These are phyloP conservation scores for Chamaecrista fasciculata DNA, from an alignment of 306 rosid species.

Conservation along the genomic window DNA sequence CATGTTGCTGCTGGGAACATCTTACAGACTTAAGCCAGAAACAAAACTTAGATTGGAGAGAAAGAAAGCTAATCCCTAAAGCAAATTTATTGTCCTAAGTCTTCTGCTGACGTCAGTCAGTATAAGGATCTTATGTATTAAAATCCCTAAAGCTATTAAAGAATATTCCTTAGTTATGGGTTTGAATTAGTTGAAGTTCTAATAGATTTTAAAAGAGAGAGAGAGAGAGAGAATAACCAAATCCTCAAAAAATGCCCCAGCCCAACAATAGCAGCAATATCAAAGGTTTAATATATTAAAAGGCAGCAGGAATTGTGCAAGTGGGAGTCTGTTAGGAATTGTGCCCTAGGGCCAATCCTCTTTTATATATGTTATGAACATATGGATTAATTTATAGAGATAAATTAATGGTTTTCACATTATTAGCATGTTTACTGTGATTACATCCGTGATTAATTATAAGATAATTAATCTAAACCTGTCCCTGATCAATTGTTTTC, in stretches of 20 bases:
- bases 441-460: no score
- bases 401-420: no score
- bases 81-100: background rate
- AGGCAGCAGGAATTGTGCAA: background rate
- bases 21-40: background rate
- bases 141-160: background rate
- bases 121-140: conserved; percentile 1
- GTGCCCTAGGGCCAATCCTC: no score
- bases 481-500: no score
- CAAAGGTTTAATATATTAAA: background rate
- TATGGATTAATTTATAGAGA: no score
- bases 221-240: conserved; percentile 1
- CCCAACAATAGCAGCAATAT: background rate
- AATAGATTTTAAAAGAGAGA: background rate
- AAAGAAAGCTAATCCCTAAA: conserved; percentile 5
- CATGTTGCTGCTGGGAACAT: background rate
- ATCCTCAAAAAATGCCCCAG: conserved; percentile 1
- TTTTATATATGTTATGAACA: no score
- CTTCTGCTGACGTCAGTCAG: background rate
- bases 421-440: no score
- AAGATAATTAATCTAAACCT: no score
- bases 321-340: no score
- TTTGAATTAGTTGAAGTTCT: conserved; percentile 20
- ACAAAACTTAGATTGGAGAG: conserved; percentile 6
- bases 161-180: background rate